phyloP scores from a whole-genome alignment of 2,329 filamentous ascomycete species.

The Calonectria naviculata region DNA sequence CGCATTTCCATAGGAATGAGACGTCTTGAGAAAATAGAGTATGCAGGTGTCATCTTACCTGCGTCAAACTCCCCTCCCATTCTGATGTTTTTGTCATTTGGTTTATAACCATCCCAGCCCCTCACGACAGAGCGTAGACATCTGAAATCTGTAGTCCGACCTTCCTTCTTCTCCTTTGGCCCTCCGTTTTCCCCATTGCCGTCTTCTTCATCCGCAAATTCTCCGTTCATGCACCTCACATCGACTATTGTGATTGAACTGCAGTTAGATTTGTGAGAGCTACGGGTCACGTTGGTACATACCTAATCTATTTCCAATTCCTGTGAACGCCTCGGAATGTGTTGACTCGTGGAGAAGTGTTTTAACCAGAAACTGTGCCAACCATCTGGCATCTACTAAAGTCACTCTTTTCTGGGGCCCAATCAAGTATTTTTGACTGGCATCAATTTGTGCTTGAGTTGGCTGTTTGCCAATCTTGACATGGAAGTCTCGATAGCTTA shows the following conservation, averaged over 20 bases:
- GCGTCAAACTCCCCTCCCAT: background rate
- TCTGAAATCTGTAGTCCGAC: no score
- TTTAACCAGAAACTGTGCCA: background rate
- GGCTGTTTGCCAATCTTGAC: background rate
- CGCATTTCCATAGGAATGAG: background rate
- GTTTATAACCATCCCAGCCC: background rate
- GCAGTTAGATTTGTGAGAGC: background rate
- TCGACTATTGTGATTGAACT: background rate
- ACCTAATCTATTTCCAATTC: background rate
- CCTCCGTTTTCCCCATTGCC: background rate
- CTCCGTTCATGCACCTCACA: background rate
- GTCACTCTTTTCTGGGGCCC: background rate
- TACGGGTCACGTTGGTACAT: background rate
- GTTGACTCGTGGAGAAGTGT: background rate
- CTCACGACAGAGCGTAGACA: no score
- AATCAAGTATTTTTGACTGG: background rate
- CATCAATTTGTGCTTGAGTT: background rate
- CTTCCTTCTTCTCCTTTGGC: background rate
- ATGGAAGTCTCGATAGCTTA: background rate
- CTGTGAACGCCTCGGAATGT: background rate
- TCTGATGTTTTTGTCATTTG: background rate
- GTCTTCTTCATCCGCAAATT: background rate
- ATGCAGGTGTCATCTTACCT: background rate
- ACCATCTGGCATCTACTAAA: background rate
- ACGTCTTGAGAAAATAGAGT: background rate